Evolutionary conservation across 179 eudicot genomes (phyloP), one percentile per base, ranked within the genome.

Genomic region (Silene noctiflora): DNA sequence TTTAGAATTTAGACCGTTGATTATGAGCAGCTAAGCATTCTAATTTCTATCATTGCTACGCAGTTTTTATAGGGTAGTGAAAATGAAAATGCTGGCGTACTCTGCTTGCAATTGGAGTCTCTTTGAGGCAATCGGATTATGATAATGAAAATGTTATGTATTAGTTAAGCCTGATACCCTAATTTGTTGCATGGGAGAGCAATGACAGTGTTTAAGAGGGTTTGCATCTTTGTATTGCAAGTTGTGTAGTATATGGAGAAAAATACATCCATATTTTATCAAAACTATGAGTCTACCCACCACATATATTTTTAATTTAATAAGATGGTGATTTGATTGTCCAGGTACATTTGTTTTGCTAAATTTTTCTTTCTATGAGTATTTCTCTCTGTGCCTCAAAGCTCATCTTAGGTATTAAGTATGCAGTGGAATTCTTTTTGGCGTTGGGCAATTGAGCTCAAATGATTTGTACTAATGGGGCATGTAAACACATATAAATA

Each of bases 391-490:
- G 29, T 33, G 35, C 46, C 44, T 66, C 69, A 16, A 53, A 65
- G 69, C 46, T 42, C 29, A 68, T 39, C 3, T 42, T 68, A 44
- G 44, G 56, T 46, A 42, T 39, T 48, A 31, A 35, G 72, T 48
- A 21, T 70, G 73, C 73, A 70, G 44, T 42, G 27, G 13, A 67
- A 67, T 46, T 46, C 53, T 46, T 56, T 16, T 56, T 56, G 21
- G 9, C 60, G 9, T 56, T 14, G 1, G 60, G 7, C 20, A 4
- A 5, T 17, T 56, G 21, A 56, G 60, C 4, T 56, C 6, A 42
- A 68, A 68, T 68, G 72, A 42, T 68, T 46, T 70, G 73, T 22
- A 69, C 42, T 33, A 22, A 12, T 20, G 8, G 53, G 72, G 27
- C 27, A 68, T 42, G 25, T n/a, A 68, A 29, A 39, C 55, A 35